These are phyloP conservation scores for Neospora caninum DNA, from an alignment of 169 alveolate species.

Conservation along the genomic window DNA sequence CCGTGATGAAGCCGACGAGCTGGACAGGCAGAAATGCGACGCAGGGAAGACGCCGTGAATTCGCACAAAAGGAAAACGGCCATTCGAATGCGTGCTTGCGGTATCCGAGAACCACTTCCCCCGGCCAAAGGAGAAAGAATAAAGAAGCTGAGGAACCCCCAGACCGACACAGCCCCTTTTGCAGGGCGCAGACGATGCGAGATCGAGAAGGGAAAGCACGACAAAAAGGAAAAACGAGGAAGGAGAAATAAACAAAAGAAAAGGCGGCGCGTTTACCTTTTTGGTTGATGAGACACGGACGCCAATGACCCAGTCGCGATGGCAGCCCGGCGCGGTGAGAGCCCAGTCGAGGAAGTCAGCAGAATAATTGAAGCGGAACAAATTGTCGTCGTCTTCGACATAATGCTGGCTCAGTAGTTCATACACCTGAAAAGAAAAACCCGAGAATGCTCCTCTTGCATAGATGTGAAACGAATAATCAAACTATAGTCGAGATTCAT, in stretches of 20 bases:
- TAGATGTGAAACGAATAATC: conserved; percentile 79
- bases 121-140: neutral
- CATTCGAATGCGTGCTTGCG: neutral
- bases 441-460: neutral
- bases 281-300: conserved; percentile 80
- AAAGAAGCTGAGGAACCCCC: neutral
- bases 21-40: neutral
- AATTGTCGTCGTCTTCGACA: conserved; percentile 97
- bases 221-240: neutral
- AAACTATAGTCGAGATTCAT: neutral
- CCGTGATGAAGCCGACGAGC: conserved; percentile 72
- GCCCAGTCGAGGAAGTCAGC: conserved; percentile 96
- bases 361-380: conserved; percentile 96
- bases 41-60: neutral
- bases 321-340: conserved; percentile 79
- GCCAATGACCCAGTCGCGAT: conserved; percentile 93
- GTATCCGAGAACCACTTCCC: neutral
- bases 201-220: neutral
- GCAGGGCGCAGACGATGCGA: neutral
- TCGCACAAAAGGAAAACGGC: too few relatives aligned
- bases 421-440: conserved; percentile 81
- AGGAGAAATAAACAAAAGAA: neutral
- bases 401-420: conserved; percentile 91
- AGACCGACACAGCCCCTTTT: neutral
- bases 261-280: conserved; percentile 32